Base-by-base conservation (phyloP, 164 flowering plant genomes). In the Annona cherimola region DNA sequence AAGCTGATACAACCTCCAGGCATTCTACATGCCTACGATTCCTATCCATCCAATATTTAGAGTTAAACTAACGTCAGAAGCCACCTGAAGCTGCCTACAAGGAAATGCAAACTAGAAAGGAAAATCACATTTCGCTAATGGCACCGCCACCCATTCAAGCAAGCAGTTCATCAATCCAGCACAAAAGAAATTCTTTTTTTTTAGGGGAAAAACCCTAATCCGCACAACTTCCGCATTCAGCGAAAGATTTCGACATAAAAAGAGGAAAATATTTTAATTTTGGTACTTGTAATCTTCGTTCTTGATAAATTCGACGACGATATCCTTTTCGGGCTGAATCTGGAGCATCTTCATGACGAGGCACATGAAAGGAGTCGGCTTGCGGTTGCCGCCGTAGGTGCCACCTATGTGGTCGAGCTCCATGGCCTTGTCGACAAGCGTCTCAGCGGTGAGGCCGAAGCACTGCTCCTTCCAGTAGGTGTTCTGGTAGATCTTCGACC, bases 401-500 rank as follows among this genome's bases (percentile, higher is more conserved):
- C 99, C 96, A 6, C 98, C 99, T 62, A 96, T 76, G 71, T 93
- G 95, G 79, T 96, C 96, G 66, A 96, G 82, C 81, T 96, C 96
- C 99, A 91, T 93, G 73, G 99, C 99, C 78, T 93, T 96, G 80
- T 93, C 98, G 20, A 96, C 98, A 0, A 96, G 86, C 5, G 97
- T 96, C 78, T 93, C 99, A 2, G 99, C 99, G 0, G 99, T 96
- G 26, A 96, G 78, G 0, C 99, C 97, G 70, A 96, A 96, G 74
- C 99, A 96, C 73, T 96, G 99, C 78, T 96, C 99, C 77, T 96
- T 96, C 99, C 98, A 96, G 82, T 85, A 96, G 0, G 90, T 89
- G 79, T 88, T 70, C 80, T 90, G 95, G 79, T 96, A 93, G n/a
- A 93, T 96, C 81, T 96, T 93, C 40, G 95, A 79, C 69, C 99